These are phyloP conservation scores for Podaxis sp. DNA, from an alignment of 768 basidiomycete species.

Conservation along the genomic window DNA sequence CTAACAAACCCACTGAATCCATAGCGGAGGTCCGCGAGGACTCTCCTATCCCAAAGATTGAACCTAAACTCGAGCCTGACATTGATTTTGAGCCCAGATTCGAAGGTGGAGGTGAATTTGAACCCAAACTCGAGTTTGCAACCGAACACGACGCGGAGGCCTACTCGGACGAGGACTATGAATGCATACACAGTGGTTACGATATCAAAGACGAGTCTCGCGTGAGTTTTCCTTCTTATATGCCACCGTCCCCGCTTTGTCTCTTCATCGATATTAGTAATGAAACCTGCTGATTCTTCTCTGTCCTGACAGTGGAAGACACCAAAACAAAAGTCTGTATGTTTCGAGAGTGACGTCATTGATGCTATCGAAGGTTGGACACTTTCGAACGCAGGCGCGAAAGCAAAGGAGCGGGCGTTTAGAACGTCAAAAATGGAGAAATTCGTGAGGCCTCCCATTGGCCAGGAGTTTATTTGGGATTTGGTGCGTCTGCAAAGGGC, in stretches of 20 bases:
- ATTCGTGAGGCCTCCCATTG: not conserved
- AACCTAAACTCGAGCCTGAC: not conserved
- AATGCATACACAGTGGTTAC: not conserved
- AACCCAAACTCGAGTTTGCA: not conserved
- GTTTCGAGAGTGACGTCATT: not conserved
- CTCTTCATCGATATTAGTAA: not conserved
- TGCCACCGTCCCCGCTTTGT: not conserved
- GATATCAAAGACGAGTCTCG: conserved; percentile 9
- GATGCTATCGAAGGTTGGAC: not conserved
- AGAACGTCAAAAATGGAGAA: not conserved
- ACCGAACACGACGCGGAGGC: not conserved
- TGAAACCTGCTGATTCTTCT: not conserved
- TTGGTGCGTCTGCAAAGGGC: not conserved
- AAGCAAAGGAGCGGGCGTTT: not conserved
- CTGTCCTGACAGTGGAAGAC: not conserved
- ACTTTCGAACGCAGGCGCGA: not conserved
- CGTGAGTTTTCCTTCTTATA: not conserved
- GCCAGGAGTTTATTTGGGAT: conserved; percentile 7
- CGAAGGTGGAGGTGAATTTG: not conserved
- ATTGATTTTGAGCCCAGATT: not conserved
- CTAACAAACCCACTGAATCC: no score
- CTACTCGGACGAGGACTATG: conserved; percentile 7
- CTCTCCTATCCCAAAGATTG: not conserved
- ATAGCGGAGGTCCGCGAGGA: not conserved
- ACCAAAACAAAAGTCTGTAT: not conserved